A percentile compares a stretch with the other conserved stretches of the same genome.
phyloP scores from a whole-genome alignment of 73 alveolate species.

The Diophrys appendiculata region DNA sequence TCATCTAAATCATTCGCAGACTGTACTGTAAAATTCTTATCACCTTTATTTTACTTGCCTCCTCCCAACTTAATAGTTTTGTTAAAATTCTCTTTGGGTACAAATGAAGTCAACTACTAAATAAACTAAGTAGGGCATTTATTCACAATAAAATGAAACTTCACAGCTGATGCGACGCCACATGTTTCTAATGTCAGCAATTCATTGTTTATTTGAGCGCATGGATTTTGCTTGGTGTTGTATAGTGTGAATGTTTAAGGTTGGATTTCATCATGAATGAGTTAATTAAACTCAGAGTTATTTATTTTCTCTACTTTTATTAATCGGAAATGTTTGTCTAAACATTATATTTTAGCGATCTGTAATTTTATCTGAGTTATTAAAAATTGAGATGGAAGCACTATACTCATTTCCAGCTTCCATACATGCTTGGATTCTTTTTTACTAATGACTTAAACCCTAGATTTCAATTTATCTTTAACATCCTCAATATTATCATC shows the following conservation, averaged over 20 bases:
- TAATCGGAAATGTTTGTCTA: background rate
- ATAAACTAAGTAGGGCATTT: background rate
- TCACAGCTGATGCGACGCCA: background rate
- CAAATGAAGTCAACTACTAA: background rate
- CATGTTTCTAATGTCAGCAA: background rate
- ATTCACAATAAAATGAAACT: background rate
- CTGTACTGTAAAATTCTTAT: background rate
- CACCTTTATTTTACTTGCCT: background rate
- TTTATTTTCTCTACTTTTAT: no score
- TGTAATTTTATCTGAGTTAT: background rate
- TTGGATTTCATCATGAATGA: no score
- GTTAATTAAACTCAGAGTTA: no score
- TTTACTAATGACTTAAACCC: background rate
- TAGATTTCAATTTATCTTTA: background rate
- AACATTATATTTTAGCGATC: background rate
- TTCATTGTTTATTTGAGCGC: background rate
- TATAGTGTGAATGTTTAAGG: background rate
- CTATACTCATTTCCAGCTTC: background rate
- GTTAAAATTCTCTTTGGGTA: background rate
- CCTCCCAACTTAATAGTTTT: background rate
- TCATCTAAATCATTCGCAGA: slow-evolving; percentile 40
- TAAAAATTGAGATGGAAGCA: background rate
- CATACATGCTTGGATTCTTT: background rate
- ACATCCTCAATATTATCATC: no score
- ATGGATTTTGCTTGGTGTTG: background rate